A percentile compares a stretch with the other conserved stretches of the same genome.
Evolutionary conservation across 2,329 filamentous ascomycete species (phyloP).

Genomic region (Raffaelea albimanens): DNA sequence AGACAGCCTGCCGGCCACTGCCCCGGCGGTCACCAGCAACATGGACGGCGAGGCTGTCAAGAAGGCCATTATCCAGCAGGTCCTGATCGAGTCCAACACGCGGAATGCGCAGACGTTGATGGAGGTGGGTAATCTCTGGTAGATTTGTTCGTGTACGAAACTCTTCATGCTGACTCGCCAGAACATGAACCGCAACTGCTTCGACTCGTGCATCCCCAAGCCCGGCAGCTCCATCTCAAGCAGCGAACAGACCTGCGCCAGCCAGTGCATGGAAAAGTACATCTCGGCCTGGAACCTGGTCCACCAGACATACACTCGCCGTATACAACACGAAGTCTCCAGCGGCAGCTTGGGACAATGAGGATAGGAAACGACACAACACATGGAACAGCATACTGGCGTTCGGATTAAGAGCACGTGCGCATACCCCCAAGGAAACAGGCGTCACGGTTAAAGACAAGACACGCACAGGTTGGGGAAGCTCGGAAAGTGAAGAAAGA

Average conservation of each 20-base stretch:
- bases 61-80: slow-evolving; percentile 54
- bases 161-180: slow-evolving; percentile 27
- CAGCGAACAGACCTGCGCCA: slow-evolving; percentile 62
- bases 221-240: slow-evolving; percentile 58
- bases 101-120: slow-evolving; percentile 62
- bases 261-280: slow-evolving; percentile 76
- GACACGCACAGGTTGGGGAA: neutral
- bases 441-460: too few relatives aligned
- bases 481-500: neutral
- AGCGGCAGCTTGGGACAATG: slow-evolving; percentile 15
- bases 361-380: neutral
- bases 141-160: neutral
- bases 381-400: neutral
- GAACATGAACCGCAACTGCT: slow-evolving; percentile 78
- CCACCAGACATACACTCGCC: slow-evolving; percentile 56
- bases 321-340: slow-evolving; percentile 49
- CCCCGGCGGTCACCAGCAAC: slow-evolving; percentile 13
- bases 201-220: slow-evolving; percentile 65
- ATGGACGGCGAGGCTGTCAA: slow-evolving; percentile 53
- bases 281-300: slow-evolving; percentile 71
- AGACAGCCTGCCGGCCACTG: slow-evolving; percentile 3
- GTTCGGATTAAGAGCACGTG: too few relatives aligned
- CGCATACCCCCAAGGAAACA: too few relatives aligned
- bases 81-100: slow-evolving; percentile 55
- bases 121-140: slow-evolving; percentile 38